Evolutionary conservation across 2,329 filamentous ascomycete genomes (phyloP).

Genomic region (Microsporum audouinii): DNA sequence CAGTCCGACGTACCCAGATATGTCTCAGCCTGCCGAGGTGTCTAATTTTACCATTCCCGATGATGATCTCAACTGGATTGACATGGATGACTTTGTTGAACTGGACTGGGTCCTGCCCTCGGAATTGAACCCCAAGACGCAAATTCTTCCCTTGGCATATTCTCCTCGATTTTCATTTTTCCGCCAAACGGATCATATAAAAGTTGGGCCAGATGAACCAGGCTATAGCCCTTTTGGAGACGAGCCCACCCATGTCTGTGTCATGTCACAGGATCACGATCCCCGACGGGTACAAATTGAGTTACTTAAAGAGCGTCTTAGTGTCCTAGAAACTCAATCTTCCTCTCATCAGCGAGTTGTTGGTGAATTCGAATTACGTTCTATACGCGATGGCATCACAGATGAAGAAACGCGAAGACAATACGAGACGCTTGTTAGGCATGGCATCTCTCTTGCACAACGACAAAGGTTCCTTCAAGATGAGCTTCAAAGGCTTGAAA

Average conservation of each 20-base stretch:
- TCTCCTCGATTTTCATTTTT: slow-evolving; percentile 96
- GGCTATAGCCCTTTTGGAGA: slow-evolving; percentile 83
- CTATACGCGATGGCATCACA: slow-evolving; percentile 45
- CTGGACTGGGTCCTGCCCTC: slow-evolving; percentile 90
- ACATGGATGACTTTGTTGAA: slow-evolving; percentile 99
- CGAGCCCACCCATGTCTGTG: slow-evolving; percentile 86
- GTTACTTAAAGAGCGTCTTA: slow-evolving; percentile 68
- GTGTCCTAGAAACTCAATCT: slow-evolving; percentile 68
- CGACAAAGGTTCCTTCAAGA: slow-evolving; percentile 49
- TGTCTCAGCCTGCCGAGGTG: slow-evolving; percentile 46
- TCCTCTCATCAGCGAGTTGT: slow-evolving; percentile 59
- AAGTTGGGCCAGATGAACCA: slow-evolving; percentile 60
- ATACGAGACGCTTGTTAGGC: slow-evolving; percentile 43
- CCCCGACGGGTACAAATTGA: slow-evolving; percentile 79
- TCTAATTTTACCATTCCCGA: slow-evolving; percentile 93
- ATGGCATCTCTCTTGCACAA: slow-evolving; percentile 45
- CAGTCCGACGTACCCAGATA: slow-evolving; percentile 45
- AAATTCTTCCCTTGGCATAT: slow-evolving; percentile 83
- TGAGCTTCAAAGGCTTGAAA: slow-evolving; percentile 47
- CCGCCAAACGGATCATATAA: slow-evolving; percentile 84
- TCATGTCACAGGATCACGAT: slow-evolving; percentile 85
- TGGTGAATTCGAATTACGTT: slow-evolving; percentile 60
- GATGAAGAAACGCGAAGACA: slow-evolving; percentile 32
- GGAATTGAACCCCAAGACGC: slow-evolving; percentile 81
- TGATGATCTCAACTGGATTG: slow-evolving; percentile 90